Conservation (phyloP, 352 stramenopile genomes). For the Phytophthora nicotianae region DNA sequence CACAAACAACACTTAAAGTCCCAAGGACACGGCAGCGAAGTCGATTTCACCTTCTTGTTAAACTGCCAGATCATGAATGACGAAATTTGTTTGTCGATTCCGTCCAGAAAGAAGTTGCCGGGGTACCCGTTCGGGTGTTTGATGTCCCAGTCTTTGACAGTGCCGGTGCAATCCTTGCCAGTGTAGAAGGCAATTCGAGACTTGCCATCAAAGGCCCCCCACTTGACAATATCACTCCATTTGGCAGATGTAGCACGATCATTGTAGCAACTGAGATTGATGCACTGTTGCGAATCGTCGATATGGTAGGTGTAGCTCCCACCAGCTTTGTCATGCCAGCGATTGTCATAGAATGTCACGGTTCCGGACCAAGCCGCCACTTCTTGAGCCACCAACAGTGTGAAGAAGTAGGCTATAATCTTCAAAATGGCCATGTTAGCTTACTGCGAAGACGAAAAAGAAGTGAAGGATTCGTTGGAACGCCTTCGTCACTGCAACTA, state of each 20-base stretch:
- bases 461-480: neutral
- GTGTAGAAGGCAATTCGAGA: slow-evolving; percentile 39
- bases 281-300: slow-evolving; percentile 26
- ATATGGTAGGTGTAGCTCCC: slow-evolving; percentile 23
- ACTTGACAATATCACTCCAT: slow-evolving; percentile 22
- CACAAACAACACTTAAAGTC: slow-evolving; percentile 24
- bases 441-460: neutral
- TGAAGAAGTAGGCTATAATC: neutral
- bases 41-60: slow-evolving; percentile 8
- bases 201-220: slow-evolving; percentile 14
- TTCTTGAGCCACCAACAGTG: neutral
- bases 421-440: neutral
- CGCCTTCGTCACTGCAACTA: neutral
- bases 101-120: slow-evolving; percentile 24
- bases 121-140: slow-evolving; percentile 21
- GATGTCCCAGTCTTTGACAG: slow-evolving; percentile 20
- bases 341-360: slow-evolving; percentile 29
- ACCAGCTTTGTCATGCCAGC: slow-evolving; percentile 8
- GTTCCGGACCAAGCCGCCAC: slow-evolving; percentile 15
- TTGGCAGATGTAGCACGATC: slow-evolving; percentile 27
- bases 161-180: slow-evolving; percentile 27
- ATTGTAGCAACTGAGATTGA: slow-evolving; percentile 41
- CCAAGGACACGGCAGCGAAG: slow-evolving; percentile 26
- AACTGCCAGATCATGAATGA: slow-evolving; percentile 40
- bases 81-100: slow-evolving; percentile 28